A percentile compares a stretch with the other conserved stretches of the same genome.
Evolutionary conservation across 139 green algal genomes (phyloP).

Genomic region (Coccomyxa sp.): DNA sequence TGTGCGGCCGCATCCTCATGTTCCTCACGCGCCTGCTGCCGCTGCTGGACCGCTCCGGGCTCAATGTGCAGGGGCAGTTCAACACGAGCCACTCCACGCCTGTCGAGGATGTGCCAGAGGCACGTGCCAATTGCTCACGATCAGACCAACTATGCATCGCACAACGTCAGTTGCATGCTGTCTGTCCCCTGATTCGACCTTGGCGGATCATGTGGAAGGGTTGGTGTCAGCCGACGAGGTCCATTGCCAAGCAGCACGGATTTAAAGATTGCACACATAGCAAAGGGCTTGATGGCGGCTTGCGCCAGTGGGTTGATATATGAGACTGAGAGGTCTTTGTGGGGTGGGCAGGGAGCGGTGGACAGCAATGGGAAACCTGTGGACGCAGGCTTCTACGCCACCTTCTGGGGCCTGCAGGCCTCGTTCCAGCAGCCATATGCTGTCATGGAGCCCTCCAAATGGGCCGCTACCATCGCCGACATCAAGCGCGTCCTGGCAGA

Average conservation of each 20-base stretch:
- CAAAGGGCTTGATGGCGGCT: too few species aligned
- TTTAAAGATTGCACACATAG: too few species aligned
- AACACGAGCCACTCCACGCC: slow-evolving; percentile 47
- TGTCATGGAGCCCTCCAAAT: slow-evolving; percentile 23
- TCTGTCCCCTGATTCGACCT: too few species aligned
- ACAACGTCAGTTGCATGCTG: too few species aligned
- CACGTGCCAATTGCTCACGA: neutral
- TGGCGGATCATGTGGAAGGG: too few species aligned
- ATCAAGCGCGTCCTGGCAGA: slow-evolving; percentile 26
- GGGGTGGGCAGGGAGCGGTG: slow-evolving; percentile 14
- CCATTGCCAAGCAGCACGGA: too few species aligned
- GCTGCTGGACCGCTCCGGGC: slow-evolving; percentile 47
- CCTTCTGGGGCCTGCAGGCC: slow-evolving; percentile 76
- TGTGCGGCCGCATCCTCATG: slow-evolving; percentile 54
- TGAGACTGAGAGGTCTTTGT: too few species aligned
- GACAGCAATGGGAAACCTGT: slow-evolving; percentile 47
- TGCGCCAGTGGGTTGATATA: too few species aligned
- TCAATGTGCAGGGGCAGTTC: slow-evolving; percentile 49
- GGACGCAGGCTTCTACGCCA: slow-evolving; percentile 60
- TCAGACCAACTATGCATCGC: neutral
- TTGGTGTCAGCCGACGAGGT: too few species aligned
- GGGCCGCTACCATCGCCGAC: slow-evolving; percentile 16
- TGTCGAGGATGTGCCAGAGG: slow-evolving; percentile 47
- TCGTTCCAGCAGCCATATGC: slow-evolving; percentile 22
- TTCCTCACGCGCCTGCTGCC: slow-evolving; percentile 54